Conservation (phyloP, 2,329 filamentous ascomycete species). For the Thielaviopsis musarum region DNA sequence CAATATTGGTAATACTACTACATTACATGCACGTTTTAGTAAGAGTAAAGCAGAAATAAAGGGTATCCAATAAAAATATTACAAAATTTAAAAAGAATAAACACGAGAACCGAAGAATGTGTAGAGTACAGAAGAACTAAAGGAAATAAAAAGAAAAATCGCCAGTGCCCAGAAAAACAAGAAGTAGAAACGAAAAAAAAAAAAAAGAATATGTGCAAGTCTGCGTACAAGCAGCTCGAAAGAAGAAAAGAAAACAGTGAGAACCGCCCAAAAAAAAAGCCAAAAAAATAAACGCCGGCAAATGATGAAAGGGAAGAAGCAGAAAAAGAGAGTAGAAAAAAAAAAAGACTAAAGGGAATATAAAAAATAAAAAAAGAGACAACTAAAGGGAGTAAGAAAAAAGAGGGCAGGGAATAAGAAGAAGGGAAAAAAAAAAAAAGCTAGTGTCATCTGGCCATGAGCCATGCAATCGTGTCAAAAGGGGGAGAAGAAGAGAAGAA, state of each 20-base stretch:
- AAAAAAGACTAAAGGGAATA: background rate
- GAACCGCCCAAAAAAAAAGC: background rate
- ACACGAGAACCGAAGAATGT: background rate
- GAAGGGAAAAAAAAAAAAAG: background rate
- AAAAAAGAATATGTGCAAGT: background rate
- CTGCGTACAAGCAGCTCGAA: background rate
- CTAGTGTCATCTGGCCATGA: no score
- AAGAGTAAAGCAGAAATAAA: background rate
- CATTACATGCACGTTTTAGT: background rate
- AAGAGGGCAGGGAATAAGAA: background rate
- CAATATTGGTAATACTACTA: background rate
- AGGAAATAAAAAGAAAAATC: background rate
- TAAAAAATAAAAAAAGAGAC: background rate
- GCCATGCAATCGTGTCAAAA: no score
- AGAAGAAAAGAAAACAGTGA: background rate
- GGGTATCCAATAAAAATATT: background rate
- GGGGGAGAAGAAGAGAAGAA: no score
- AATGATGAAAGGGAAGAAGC: background rate
- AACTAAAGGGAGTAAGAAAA: background rate
- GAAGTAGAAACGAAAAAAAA: background rate
- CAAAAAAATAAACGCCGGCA: background rate
- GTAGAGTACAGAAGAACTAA: background rate
- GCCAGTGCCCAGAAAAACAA: background rate
- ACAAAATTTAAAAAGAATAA: background rate
- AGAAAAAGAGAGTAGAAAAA: background rate